Percentiles rank a stretch among this genome's conserved stretches.
Conservation (phyloP, 495 filamentous ascomycete species). For the Astrothelium subdiscretum region DNA sequence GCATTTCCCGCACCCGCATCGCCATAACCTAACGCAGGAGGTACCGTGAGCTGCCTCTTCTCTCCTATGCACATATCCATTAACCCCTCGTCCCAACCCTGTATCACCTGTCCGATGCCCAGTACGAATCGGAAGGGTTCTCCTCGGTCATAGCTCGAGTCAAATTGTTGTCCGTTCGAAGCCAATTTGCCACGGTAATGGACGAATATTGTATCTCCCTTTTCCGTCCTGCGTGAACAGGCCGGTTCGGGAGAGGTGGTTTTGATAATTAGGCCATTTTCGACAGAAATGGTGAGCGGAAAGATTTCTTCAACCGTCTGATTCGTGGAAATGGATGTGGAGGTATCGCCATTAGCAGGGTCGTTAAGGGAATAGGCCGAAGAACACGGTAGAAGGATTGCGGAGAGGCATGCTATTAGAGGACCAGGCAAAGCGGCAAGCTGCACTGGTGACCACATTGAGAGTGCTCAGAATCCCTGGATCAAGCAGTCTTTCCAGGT, state of each 20-base stretch:
- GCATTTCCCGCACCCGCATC: slow-evolving; percentile 52
- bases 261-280: slow-evolving; percentile 60
- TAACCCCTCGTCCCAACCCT: slow-evolving; percentile 86
- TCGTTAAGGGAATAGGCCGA: background rate
- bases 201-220: slow-evolving; percentile 68
- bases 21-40: slow-evolving; percentile 78
- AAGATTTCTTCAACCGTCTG: slow-evolving; percentile 15
- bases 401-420: background rate
- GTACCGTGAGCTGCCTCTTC: slow-evolving; percentile 83
- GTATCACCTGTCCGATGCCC: slow-evolving; percentile 73
- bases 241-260: slow-evolving; percentile 58
- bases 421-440: background rate
- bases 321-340: background rate
- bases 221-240: slow-evolving; percentile 60
- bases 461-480: background rate
- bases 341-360: background rate
- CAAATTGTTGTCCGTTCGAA: slow-evolving; percentile 41
- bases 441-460: background rate
- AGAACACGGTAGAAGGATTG: background rate
- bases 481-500: too few species aligned
- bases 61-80: slow-evolving; percentile 96
- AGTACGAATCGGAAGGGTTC: slow-evolving; percentile 67
- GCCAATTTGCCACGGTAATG: slow-evolving; percentile 79
- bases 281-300: too few species aligned
- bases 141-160: slow-evolving; percentile 61